Base-by-base conservation (phyloP, 176 grass and related monocot genomes). In the Oryza officinalis region DNA sequence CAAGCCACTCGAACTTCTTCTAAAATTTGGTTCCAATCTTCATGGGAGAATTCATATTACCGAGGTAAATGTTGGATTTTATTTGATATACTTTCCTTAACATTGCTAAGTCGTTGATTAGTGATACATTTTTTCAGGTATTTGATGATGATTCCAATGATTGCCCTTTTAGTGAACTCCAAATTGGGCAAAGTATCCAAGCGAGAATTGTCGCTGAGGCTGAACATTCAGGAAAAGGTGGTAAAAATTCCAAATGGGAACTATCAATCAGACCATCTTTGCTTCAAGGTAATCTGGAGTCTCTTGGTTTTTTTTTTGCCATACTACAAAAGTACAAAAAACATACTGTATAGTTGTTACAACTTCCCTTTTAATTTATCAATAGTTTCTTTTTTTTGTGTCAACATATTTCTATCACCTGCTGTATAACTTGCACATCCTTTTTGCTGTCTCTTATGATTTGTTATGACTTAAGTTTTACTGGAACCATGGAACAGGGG, bases 41-140 rank as follows among this genome's bases (percentile, higher is more conserved):
- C 89, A 84, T 79, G 92, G 96, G 76, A 90, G 89, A 88, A 77
- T 98, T 71, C 96, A 98, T 87, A 88, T 95, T 82, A 95, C 93
- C n/a, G 93, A 98, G 93, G 96, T 98, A 74, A 80, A 64, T 27
- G 37, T 76, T 33, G 23, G 30, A 75, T 20, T 77, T 74, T 78
- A 72, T 85, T 86, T 64, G 23, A 75, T 11, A 32, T 54, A 11
- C 37, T 65, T 59, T 85, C 85, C 38, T 80, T 73, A 46, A 71
- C 23, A 81, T 90, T 71, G 37, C 52, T 73, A 75, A 69, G 35
- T 74, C 15, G 32, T 65, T 88, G 50, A 47, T 81, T 81, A n/a
- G 18, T 74, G 64, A 70, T 61, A 61, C 40, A 78, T 75, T 79
- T 32, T 67, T 76, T 28, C 74, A 98, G 96, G 93, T 93, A 45